A percentile compares a stretch with the other conserved stretches of the same genome.
Evolutionary conservation across 139 green algal species (phyloP).

Genomic region (Chlamydomonas incerta): DNA sequence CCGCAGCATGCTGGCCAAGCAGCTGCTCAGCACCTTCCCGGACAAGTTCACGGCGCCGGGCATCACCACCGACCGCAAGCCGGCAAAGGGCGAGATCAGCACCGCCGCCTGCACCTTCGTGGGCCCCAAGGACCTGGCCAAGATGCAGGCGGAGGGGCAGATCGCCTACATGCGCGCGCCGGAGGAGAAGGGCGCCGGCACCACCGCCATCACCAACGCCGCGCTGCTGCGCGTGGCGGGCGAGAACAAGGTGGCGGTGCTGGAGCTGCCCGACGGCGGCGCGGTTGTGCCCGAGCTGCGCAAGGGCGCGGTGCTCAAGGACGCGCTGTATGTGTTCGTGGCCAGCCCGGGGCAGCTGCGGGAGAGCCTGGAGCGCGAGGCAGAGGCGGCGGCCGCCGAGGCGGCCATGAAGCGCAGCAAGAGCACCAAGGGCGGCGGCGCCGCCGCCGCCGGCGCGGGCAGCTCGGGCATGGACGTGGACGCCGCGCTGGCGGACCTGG

Average conservation of each 20-base stretch:
- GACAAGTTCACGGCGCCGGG: conserved; percentile 60
- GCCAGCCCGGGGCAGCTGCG: conserved; percentile 32
- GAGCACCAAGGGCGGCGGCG: not conserved
- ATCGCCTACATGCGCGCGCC: conserved; percentile 13
- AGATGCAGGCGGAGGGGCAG: conserved; percentile 46
- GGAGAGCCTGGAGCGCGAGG: conserved; percentile 1
- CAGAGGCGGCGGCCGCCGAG: not conserved
- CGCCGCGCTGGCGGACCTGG: conserved; percentile 26
- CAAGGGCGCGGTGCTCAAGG: not conserved
- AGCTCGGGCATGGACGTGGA: conserved; percentile 30
- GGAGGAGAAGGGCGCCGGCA: conserved; percentile 34
- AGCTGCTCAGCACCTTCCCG: conserved; percentile 50
- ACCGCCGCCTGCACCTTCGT: conserved; percentile 41
- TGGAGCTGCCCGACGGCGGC: conserved; percentile 43
- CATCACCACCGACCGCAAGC: conserved; percentile 63
- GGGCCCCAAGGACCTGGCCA: conserved; percentile 54
- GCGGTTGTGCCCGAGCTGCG: conserved; percentile 19
- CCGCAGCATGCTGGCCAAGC: conserved; percentile 35
- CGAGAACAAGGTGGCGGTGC: conserved; percentile 43
- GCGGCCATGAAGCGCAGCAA: not conserved
- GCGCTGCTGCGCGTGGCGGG: conserved; percentile 24
- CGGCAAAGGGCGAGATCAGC: conserved; percentile 53
- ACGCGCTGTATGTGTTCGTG: conserved; percentile 47
- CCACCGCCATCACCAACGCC: conserved; percentile 35
- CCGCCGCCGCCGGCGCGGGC: conserved; percentile 1